phyloP scores from a whole-genome alignment of 2,329 filamentous ascomycete species.

The Anthostomella pinea region DNA sequence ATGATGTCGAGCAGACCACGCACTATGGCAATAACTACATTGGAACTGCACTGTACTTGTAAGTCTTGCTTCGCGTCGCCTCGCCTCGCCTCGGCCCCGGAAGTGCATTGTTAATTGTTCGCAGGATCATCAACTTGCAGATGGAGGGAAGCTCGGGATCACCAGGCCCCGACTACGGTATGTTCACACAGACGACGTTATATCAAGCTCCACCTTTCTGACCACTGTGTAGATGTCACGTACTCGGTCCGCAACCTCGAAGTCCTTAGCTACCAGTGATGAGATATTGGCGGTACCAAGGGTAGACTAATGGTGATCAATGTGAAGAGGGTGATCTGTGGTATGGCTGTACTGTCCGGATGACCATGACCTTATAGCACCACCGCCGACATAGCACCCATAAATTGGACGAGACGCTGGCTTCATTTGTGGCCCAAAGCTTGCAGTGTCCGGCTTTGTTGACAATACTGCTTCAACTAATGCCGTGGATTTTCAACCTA shows the following conservation, averaged over 20 bases:
- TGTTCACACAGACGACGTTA: not conserved
- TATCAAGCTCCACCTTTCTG: not conserved
- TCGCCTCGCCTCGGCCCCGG: no score
- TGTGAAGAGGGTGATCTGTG: no score
- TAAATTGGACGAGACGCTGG: no score
- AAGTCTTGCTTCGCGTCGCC: conserved; percentile 2
- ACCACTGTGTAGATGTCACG: conserved; percentile 1
- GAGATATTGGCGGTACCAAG: not conserved
- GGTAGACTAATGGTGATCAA: no score
- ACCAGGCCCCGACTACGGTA: conserved; percentile 8
- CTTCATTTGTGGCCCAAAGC: no score
- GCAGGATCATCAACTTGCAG: conserved; percentile 14
- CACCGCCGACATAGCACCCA: no score
- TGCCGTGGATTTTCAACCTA: no score
- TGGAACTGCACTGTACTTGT: conserved; percentile 28
- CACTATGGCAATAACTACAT: conserved; percentile 40
- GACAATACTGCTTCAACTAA: no score
- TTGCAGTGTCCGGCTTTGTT: no score
- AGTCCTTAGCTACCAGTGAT: conserved; percentile 8
- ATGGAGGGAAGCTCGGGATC: conserved; percentile 13
- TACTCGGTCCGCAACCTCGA: conserved; percentile 9
- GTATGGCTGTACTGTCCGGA: no score
- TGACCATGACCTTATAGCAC: no score
- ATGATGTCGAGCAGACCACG: conserved; percentile 38
- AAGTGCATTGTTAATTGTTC: no score